Evolutionary conservation across 2,329 filamentous ascomycete genomes (phyloP).

Genomic region (Paramyrothecium sp.): DNA sequence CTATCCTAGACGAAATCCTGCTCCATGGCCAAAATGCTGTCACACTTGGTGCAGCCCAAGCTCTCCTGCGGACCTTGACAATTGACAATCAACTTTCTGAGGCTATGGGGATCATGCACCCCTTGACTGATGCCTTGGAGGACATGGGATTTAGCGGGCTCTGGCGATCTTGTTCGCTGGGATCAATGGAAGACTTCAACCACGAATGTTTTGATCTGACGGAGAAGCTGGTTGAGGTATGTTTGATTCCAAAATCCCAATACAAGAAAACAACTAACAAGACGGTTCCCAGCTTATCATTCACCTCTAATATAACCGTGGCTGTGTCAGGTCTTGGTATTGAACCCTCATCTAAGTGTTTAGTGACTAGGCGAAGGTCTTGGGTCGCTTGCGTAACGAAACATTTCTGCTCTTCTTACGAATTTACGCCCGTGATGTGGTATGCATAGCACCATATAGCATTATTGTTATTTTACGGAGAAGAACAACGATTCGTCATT

Average conservation of each 20-base stretch:
- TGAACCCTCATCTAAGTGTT: too few species aligned
- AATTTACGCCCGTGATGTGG: too few species aligned
- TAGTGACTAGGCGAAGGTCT: too few species aligned
- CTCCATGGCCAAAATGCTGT: slow-evolving; percentile 61
- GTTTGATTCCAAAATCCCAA: slow-evolving; percentile 1
- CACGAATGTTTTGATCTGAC: slow-evolving; percentile 46
- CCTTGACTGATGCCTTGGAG: slow-evolving; percentile 52
- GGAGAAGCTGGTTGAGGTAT: slow-evolving; percentile 60
- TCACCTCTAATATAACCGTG: background rate
- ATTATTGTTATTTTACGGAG: too few species aligned
- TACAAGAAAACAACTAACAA: slow-evolving; percentile 1
- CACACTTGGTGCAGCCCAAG: slow-evolving; percentile 60
- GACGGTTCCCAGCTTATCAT: background rate
- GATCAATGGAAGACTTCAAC: slow-evolving; percentile 32
- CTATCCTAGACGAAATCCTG: slow-evolving; percentile 60
- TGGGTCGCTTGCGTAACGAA: too few species aligned
- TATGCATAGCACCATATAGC: too few species aligned
- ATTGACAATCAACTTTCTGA: slow-evolving; percentile 50
- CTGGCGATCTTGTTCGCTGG: slow-evolving; percentile 56
- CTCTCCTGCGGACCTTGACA: slow-evolving; percentile 57
- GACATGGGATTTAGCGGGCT: slow-evolving; percentile 63
- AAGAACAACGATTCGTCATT: too few species aligned
- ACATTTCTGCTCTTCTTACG: too few species aligned
- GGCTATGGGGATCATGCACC: slow-evolving; percentile 44
- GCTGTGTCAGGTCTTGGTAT: too few species aligned